phyloP scores from a whole-genome alignment of 129 eudicot genomes.

The Artemisia argyi region DNA sequence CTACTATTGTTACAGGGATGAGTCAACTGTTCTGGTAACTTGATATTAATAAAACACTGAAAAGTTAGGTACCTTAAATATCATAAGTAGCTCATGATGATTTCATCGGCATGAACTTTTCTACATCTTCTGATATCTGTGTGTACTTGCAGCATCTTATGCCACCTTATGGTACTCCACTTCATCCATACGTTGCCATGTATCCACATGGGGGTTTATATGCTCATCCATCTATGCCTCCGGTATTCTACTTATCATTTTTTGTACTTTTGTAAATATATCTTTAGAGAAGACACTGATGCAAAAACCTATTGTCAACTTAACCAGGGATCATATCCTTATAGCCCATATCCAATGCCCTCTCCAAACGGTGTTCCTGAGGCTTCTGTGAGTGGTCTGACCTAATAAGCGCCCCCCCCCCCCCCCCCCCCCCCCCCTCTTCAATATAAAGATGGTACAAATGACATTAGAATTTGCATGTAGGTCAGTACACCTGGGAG shows the following conservation, averaged over 20 bases:
- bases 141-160: constrained; percentile 72
- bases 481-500: constrained; percentile 64
- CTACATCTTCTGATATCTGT: constrained; percentile 25
- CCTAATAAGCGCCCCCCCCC: constrained; percentile 2
- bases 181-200: constrained; percentile 98
- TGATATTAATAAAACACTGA: background rate
- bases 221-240: constrained; percentile 89
- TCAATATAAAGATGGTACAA: constrained; percentile 7
- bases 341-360: constrained; percentile 80
- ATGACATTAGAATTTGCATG: constrained; percentile 18
- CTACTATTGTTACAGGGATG: background rate
- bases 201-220: constrained; percentile 96
- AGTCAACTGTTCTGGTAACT: background rate
- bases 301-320: constrained; percentile 5
- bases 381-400: constrained; percentile 68
- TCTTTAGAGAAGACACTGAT: constrained; percentile 18
- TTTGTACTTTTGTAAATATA: constrained; percentile 6
- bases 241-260: constrained; percentile 48
- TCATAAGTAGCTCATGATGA: background rate
- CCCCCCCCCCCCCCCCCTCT: no score
- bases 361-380: constrained; percentile 86
- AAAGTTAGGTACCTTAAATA: background rate
- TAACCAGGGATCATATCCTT: constrained; percentile 89
- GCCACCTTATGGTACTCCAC: constrained; percentile 99
- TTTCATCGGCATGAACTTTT: background rate